phyloP scores from a whole-genome alignment of 73 alveolate genomes.

The Loxodes magnus region DNA sequence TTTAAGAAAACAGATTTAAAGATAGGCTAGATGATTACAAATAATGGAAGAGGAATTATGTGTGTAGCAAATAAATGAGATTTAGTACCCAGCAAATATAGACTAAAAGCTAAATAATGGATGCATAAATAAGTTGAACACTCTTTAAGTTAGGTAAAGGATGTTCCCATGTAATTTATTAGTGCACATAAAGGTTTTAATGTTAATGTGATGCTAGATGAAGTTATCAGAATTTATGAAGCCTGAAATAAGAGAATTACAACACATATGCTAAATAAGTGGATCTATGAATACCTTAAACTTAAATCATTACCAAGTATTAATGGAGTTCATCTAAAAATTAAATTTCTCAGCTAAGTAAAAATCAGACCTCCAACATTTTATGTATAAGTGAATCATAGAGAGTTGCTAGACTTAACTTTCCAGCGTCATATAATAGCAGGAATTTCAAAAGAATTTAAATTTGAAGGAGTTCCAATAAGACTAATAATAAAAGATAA shows the following conservation, averaged over 20 bases:
- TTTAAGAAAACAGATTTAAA: conserved; percentile 49
- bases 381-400: conserved; percentile 63
- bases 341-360: conserved; percentile 53
- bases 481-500: conserved; percentile 64
- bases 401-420: conserved; percentile 28
- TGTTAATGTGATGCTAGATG: conserved; percentile 45
- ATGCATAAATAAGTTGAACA: conserved; percentile 49
- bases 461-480: conserved; percentile 71
- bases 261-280: conserved; percentile 63
- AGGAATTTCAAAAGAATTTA: conserved; percentile 52
- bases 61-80: conserved; percentile 84
- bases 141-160: conserved; percentile 44
- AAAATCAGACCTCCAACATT: conserved; percentile 81
- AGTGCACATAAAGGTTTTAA: conserved; percentile 56
- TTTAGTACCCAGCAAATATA: conserved; percentile 61
- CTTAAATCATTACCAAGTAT: conserved; percentile 55
- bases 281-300: conserved; percentile 52
- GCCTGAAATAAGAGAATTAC: conserved; percentile 77
- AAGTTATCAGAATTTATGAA: conserved; percentile 64
- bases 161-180: conserved; percentile 40
- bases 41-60: conserved; percentile 73
- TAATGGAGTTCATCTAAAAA: conserved; percentile 49
- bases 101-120: conserved; percentile 50
- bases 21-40: conserved; percentile 43
- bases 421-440: conserved; percentile 41